Evolutionary conservation across 345 rosid genomes (phyloP).

Genomic region (Moricandia moricandioides): DNA sequence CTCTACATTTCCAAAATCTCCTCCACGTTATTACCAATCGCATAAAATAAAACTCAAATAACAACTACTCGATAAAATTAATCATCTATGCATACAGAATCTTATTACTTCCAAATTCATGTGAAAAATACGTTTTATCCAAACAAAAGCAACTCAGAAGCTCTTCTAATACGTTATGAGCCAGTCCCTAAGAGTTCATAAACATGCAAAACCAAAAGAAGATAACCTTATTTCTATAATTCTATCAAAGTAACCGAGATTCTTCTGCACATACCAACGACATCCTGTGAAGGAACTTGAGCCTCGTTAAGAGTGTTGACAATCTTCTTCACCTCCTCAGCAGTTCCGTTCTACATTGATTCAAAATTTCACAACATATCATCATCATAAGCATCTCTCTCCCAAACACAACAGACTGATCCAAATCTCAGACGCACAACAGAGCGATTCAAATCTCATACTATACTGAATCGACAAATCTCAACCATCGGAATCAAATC

Average conservation of each 20-base stretch:
- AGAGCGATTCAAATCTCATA: no score
- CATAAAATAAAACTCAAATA: background rate
- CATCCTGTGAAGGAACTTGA: constrained; percentile 70
- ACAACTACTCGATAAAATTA: background rate
- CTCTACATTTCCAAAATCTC: constrained; percentile 41
- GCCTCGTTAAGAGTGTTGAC: constrained; percentile 61
- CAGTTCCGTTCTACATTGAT: constrained; percentile 69
- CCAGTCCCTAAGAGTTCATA: background rate
- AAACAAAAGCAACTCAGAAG: background rate
- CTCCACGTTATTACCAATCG: background rate
- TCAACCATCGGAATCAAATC: background rate
- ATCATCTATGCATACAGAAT: background rate
- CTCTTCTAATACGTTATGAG: background rate
- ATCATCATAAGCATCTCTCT: background rate
- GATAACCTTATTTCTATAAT: background rate
- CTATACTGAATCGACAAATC: background rate
- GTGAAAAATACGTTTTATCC: background rate
- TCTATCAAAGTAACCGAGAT: background rate
- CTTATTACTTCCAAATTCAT: background rate
- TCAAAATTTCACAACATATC: background rate
- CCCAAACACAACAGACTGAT: background rate
- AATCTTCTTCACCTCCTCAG: constrained; percentile 89
- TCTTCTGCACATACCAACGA: constrained; percentile 54
- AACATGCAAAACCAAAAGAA: background rate
- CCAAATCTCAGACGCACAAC: background rate